Evolutionary conservation across 2,329 filamentous ascomycete species (phyloP).

Genomic region (Fusarium oligoseptatum): DNA sequence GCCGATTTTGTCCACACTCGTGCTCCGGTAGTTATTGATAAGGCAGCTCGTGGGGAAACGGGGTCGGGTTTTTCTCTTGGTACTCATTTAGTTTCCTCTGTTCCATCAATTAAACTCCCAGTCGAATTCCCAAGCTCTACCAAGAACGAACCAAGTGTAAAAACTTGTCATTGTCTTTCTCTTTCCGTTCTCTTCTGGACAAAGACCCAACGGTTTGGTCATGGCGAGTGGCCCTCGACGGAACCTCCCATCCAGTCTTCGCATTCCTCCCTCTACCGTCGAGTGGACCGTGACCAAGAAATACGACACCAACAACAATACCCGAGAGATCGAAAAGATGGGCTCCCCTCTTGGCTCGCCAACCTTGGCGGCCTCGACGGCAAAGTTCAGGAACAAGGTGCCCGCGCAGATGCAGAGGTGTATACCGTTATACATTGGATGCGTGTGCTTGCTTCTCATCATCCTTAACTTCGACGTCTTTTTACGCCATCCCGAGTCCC

Average conservation of each 20-base stretch:
- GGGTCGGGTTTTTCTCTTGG: conserved; percentile 11
- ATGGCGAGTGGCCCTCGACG: conserved; percentile 44
- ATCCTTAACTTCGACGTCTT: conserved; percentile 61
- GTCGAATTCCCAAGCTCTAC: background rate
- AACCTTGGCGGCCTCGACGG: conserved; percentile 54
- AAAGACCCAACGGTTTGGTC: conserved; percentile 13
- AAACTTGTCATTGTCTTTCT: background rate
- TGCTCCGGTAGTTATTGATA: conserved; percentile 31
- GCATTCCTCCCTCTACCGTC: conserved; percentile 33
- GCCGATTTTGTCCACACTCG: background rate
- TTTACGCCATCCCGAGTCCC: conserved; percentile 48
- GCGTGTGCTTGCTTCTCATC: conserved; percentile 60
- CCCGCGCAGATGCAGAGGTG: conserved; percentile 63
- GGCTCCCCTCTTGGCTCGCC: conserved; percentile 54
- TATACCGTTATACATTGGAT: conserved; percentile 60
- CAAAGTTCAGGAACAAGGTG: conserved; percentile 52
- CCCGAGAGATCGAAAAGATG: conserved; percentile 38
- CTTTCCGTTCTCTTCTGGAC: background rate
- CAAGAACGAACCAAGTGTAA: background rate
- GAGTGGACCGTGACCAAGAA: conserved; percentile 32
- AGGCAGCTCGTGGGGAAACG: conserved; percentile 18
- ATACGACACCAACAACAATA: conserved; percentile 8
- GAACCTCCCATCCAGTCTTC: conserved; percentile 37
- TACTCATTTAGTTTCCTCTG: conserved; percentile 11
- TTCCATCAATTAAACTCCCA: background rate